Evolutionary conservation across 129 eudicot species (phyloP).

Genomic region (Flaveria robusta): DNA sequence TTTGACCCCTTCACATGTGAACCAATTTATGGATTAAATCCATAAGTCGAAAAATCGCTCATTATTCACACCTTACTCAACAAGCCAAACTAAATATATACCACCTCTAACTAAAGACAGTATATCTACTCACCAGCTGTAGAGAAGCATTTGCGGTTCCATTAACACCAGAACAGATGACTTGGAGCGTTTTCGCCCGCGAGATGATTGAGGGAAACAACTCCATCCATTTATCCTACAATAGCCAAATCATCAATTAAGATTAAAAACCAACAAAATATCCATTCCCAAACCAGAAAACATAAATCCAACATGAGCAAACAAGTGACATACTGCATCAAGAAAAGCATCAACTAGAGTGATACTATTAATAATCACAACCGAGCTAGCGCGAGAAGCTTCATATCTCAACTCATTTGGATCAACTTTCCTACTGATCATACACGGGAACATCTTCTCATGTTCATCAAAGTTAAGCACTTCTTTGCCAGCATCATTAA

Average conservation of each 20-base stretch:
- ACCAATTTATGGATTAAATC: too few species aligned
- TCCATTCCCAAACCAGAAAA: background rate
- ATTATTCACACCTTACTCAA: too few species aligned
- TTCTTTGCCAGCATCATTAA: constrained; percentile 45
- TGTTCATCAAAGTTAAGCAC: constrained; percentile 75
- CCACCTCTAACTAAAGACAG: too few species aligned
- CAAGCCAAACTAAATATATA: too few species aligned
- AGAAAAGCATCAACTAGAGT: constrained; percentile 95
- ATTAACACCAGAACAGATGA: constrained; percentile 62
- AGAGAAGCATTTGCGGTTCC: constrained; percentile 80
- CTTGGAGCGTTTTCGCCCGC: constrained; percentile 87
- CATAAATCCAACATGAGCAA: constrained; percentile 7
- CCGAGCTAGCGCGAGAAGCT: constrained; percentile 66
- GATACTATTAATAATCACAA: constrained; percentile 85
- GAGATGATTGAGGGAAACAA: constrained; percentile 86
- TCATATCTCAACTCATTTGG: constrained; percentile 53
- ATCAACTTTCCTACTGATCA: constrained; percentile 38
- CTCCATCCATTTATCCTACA: constrained; percentile 91
- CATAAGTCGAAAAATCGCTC: too few species aligned
- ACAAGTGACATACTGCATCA: constrained; percentile 67
- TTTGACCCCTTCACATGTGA: too few species aligned
- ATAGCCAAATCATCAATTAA: constrained; percentile 15
- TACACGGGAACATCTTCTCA: constrained; percentile 65
- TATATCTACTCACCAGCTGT: constrained; percentile 37
- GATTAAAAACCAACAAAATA: constrained; percentile 1